A percentile compares a stretch with the other conserved stretches of the same genome.
Conservation (phyloP, 371 early-diverging fungal genomes). For the Nematocida ausubeli region DNA sequence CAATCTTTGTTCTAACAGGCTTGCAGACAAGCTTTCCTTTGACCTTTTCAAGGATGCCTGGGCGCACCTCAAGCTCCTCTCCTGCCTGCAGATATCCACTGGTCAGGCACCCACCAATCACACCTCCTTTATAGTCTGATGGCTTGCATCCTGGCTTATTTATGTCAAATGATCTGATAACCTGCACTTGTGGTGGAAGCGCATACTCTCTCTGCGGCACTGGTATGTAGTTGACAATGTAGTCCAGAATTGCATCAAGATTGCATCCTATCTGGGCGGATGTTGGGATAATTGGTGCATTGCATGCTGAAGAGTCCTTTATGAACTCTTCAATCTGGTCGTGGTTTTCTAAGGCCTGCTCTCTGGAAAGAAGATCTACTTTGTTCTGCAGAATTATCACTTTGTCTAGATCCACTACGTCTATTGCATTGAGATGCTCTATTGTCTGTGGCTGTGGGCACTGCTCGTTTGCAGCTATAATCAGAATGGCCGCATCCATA, state of each 20-base stretch:
- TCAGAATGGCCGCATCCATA: conserved; percentile 97
- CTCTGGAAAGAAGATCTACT: conserved; percentile 92
- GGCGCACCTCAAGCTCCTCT: conserved; percentile 95
- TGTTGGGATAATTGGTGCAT: conserved; percentile 94
- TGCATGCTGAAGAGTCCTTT: conserved; percentile 79
- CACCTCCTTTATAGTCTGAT: conserved; percentile 90
- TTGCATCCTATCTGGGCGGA: conserved; percentile 98
- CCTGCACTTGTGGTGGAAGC: conserved; percentile 84
- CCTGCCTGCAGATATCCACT: conserved; percentile 86
- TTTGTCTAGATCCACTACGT: conserved; percentile 94
- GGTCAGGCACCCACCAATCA: conserved; percentile 96
- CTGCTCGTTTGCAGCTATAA: conserved; percentile 97
- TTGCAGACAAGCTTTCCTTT: conserved; percentile 79
- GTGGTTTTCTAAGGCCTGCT: conserved; percentile 86
- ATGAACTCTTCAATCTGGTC: conserved; percentile 86
- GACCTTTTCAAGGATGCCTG: conserved; percentile 86
- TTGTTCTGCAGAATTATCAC: conserved; percentile 99
- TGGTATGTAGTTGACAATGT: conserved; percentile 93
- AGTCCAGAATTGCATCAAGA: conserved; percentile 96
- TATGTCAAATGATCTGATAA: conserved; percentile 98
- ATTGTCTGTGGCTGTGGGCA: conserved; percentile 99
- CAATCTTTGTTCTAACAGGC: conserved; percentile 85
- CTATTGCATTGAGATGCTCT: conserved; percentile 98
- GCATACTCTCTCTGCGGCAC: conserved; percentile 76
- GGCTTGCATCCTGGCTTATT: conserved; percentile 97